Percentiles rank a stretch among this genome's conserved stretches.
These are phyloP conservation scores for Suillus ampliporus DNA, from an alignment of 768 basidiomycete genomes.

Conservation along the genomic window DNA sequence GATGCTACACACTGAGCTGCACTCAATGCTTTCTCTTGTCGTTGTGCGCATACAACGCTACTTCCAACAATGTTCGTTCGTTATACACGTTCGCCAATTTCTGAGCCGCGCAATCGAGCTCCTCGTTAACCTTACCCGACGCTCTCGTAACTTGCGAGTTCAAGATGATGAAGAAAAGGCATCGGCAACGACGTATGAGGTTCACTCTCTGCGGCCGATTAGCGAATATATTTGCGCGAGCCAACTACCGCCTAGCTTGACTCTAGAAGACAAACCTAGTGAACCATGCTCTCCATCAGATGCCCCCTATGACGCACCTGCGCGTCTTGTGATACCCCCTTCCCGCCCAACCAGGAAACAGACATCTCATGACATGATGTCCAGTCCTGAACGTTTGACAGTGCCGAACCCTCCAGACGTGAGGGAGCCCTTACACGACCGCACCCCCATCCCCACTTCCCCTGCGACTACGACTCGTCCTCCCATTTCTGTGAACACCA, in stretches of 20 bases:
- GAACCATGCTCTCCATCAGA: slow-evolving; percentile 14
- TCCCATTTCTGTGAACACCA: slow-evolving; percentile 10
- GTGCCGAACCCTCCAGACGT: slow-evolving; percentile 3
- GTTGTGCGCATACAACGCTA: slow-evolving; percentile 1
- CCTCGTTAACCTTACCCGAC: not conserved
- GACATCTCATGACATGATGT: not conserved
- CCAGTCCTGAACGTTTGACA: slow-evolving; percentile 2
- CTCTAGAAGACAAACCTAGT: not conserved
- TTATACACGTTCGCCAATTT: not conserved
- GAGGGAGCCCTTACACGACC: not conserved
- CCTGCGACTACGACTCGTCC: not conserved
- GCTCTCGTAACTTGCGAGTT: not conserved
- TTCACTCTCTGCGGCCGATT: not conserved
- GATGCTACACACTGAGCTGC: not conserved
- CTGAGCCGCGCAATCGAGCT: slow-evolving; percentile 6
- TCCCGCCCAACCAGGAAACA: slow-evolving; percentile 10
- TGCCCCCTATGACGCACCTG: slow-evolving; percentile 5
- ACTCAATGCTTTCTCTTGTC: not conserved
- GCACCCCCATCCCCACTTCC: slow-evolving; percentile 2
- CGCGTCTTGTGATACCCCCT: slow-evolving; percentile 3
- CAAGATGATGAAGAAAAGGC: slow-evolving; percentile 2
- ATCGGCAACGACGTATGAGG: not conserved
- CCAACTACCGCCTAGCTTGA: not conserved
- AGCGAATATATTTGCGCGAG: slow-evolving; percentile 5
- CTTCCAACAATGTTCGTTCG: not conserved